Evolutionary conservation across 2,329 filamentous ascomycete species (phyloP).

Genomic region (Trichoderma atroviride): DNA sequence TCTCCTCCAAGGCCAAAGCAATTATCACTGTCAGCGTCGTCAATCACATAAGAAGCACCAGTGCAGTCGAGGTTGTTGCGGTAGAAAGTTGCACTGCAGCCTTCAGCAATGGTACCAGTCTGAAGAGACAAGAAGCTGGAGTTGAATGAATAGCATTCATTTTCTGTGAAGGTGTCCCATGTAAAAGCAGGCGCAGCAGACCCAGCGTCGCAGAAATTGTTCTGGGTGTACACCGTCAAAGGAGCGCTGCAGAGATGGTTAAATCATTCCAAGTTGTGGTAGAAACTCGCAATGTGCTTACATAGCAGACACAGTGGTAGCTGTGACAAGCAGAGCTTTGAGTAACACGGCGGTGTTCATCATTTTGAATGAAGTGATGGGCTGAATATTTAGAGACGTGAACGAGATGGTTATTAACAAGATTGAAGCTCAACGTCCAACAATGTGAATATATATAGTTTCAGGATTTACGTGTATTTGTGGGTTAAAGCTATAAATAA

Average conservation of each 20-base stretch:
- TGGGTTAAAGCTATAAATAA: background rate
- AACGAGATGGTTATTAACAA: background rate
- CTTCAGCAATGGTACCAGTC: background rate
- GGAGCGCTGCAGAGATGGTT: background rate
- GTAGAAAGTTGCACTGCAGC: background rate
- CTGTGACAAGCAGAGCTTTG: background rate
- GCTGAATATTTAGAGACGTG: background rate
- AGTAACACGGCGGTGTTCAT: background rate
- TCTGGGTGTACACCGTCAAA: background rate
- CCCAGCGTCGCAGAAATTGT: background rate
- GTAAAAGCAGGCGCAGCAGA: background rate
- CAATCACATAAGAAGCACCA: background rate
- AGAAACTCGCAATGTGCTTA: background rate
- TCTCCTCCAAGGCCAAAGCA: conserved; percentile 1
- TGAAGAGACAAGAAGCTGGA: background rate
- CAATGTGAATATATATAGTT: background rate
- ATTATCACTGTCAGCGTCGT: background rate
- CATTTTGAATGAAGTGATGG: background rate
- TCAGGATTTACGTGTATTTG: background rate
- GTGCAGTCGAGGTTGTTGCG: background rate
- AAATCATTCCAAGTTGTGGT: background rate
- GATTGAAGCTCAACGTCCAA: background rate
- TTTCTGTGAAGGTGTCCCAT: background rate
- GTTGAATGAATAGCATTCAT: background rate
- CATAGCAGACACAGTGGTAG: background rate